These are phyloP conservation scores for Thyridium curvatum DNA, from an alignment of 2,329 filamentous ascomycete genomes.

Conservation along the genomic window DNA sequence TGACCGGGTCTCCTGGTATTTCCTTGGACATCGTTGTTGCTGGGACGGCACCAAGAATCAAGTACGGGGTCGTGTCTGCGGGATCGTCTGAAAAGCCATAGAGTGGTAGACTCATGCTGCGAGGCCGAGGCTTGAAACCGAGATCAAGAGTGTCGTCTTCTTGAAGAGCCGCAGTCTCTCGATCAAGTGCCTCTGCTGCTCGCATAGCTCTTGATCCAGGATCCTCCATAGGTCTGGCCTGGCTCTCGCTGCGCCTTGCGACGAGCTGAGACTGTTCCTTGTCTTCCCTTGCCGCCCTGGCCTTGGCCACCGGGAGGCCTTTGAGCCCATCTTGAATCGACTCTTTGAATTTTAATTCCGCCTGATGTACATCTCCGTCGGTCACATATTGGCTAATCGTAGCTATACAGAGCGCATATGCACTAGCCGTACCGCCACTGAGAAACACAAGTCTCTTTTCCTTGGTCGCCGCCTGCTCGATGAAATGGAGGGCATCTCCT, in stretches of 20 bases:
- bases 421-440: conserved; percentile 51
- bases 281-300: conserved; percentile 7
- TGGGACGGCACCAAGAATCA: too few relatives aligned
- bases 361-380: conserved; percentile 39
- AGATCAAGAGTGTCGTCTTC: conserved; percentile 41
- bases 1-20: too few relatives aligned
- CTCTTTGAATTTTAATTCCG: conserved; percentile 43
- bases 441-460: conserved; percentile 53
- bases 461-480: conserved; percentile 35
- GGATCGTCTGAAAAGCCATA: conserved; percentile 19
- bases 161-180: conserved; percentile 48
- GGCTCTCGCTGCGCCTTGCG: conserved; percentile 4
- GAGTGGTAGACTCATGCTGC: conserved; percentile 44
- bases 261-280: conserved; percentile 6
- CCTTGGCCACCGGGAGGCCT: conserved; percentile 19
- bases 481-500: conserved; percentile 43
- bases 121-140: conserved; percentile 28
- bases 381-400: conserved; percentile 47
- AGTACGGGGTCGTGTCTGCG: too few relatives aligned
- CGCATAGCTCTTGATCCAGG: conserved; percentile 50
- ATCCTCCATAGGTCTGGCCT: conserved; percentile 26
- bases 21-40: too few relatives aligned
- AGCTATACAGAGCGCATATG: conserved; percentile 46
- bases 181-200: conserved; percentile 52
- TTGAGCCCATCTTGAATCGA: conserved; percentile 43